Evolutionary conservation across 192 early-diverging fungal genomes (phyloP).

Genomic region (Linnemannia elongata): DNA sequence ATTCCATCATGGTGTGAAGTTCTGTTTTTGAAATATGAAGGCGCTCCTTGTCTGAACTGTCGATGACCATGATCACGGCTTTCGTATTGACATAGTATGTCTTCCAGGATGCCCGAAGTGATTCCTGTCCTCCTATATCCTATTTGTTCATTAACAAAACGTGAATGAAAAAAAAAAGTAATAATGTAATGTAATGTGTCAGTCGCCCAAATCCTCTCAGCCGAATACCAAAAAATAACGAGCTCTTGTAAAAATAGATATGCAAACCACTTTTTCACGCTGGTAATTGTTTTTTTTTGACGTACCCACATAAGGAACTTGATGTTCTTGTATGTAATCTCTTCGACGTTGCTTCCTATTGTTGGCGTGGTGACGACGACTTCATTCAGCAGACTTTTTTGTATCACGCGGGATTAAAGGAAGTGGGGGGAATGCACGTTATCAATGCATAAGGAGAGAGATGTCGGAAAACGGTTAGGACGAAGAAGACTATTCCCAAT

Average conservation of each 20-base stretch:
- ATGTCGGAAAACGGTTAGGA: neutral
- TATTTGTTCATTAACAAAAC: conserved; percentile 8
- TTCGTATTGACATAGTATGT: conserved; percentile 77
- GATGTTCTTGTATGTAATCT: conserved; percentile 77
- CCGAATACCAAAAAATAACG: neutral
- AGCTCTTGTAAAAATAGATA: neutral
- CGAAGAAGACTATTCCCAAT: too few species aligned
- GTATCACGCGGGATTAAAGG: neutral
- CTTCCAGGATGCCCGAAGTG: conserved; percentile 73
- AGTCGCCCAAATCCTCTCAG: neutral
- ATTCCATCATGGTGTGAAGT: conserved; percentile 78
- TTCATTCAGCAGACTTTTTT: conserved; percentile 67
- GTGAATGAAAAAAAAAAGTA: neutral
- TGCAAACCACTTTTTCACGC: neutral
- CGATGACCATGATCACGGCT: conserved; percentile 81
- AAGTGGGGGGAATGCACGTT: neutral
- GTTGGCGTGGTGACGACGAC: conserved; percentile 77
- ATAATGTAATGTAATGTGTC: neutral
- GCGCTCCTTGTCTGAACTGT: conserved; percentile 75
- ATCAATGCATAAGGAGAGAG: neutral
- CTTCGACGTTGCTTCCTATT: conserved; percentile 80
- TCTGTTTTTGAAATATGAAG: conserved; percentile 73
- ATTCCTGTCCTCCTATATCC: conserved; percentile 76
- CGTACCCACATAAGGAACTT: conserved; percentile 81
- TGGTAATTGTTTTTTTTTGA: neutral